Conservation (phyloP, 345 rosid species). For the Heritiera fomes region DNA sequence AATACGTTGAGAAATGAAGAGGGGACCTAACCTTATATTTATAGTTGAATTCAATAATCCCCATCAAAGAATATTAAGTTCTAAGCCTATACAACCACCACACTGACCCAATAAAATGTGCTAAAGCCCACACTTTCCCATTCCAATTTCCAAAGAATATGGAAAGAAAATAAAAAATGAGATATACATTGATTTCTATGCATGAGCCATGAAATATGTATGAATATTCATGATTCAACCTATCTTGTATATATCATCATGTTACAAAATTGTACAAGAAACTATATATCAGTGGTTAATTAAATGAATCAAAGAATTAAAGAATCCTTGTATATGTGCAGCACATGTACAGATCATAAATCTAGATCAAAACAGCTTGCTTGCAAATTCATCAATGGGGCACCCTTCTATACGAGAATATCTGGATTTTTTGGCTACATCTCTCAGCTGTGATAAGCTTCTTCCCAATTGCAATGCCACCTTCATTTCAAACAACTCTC, state of each 20-base stretch:
- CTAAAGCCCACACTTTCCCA: too few species aligned
- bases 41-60: too few species aligned
- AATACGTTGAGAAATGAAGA: too few species aligned
- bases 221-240: not conserved
- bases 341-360: not conserved
- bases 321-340: too few species aligned
- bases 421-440: slow-evolving; percentile 30
- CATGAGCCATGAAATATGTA: not conserved
- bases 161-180: too few species aligned
- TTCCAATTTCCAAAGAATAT: not conserved
- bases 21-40: too few species aligned
- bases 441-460: slow-evolving; percentile 42
- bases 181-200: too few species aligned
- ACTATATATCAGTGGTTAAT: not conserved
- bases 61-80: too few species aligned
- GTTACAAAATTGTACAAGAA: slow-evolving; percentile 10
- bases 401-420: slow-evolving; percentile 13
- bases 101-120: too few species aligned
- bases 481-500: slow-evolving; percentile 37
- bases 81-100: too few species aligned
- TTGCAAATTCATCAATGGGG: slow-evolving; percentile 43
- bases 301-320: slow-evolving; percentile 7
- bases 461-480: slow-evolving; percentile 49
- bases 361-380: slow-evolving; percentile 45
- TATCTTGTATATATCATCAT: not conserved